Evolutionary conservation across 345 rosid species (phyloP).

Genomic region (Euphorbia peplus): DNA sequence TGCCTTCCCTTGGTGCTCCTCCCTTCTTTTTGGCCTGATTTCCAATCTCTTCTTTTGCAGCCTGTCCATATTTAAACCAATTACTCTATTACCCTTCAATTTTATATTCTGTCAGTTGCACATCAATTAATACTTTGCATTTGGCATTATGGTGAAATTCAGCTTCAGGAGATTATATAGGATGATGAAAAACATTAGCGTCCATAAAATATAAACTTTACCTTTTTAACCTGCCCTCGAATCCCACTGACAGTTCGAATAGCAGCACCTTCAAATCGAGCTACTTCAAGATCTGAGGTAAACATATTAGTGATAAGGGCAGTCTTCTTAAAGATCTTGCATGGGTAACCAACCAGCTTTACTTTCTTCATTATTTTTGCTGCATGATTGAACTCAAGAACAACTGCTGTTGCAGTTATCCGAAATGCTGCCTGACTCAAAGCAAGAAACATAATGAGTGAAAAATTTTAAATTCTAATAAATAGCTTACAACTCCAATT

Average conservation of each 20-base stretch:
- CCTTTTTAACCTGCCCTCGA: slow-evolving; percentile 93
- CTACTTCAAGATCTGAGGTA: slow-evolving; percentile 93
- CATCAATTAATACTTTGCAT: background rate
- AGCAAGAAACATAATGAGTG: slow-evolving; percentile 19
- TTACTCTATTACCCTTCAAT: background rate
- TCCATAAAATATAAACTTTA: slow-evolving; percentile 14
- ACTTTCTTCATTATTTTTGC: slow-evolving; percentile 71
- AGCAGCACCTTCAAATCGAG: slow-evolving; percentile 82
- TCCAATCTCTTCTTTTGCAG: slow-evolving; percentile 73
- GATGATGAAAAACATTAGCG: background rate
- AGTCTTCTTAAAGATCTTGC: slow-evolving; percentile 85
- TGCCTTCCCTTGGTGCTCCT: slow-evolving; percentile 66
- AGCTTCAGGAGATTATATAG: background rate
- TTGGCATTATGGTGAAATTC: background rate
- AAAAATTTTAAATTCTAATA: slow-evolving; percentile 1
- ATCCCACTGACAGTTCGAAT: slow-evolving; percentile 90
- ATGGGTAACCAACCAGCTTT: slow-evolving; percentile 85
- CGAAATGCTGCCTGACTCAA: slow-evolving; percentile 68
- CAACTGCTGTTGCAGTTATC: slow-evolving; percentile 74
- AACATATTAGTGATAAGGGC: slow-evolving; percentile 87
- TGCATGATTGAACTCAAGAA: slow-evolving; percentile 82
- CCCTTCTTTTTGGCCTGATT: slow-evolving; percentile 61
- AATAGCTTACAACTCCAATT: background rate
- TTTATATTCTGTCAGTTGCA: background rate
- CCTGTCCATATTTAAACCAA: slow-evolving; percentile 39